Conservation (phyloP, 2,329 filamentous ascomycete genomes). For the Colletotrichum sansevieriae region DNA sequence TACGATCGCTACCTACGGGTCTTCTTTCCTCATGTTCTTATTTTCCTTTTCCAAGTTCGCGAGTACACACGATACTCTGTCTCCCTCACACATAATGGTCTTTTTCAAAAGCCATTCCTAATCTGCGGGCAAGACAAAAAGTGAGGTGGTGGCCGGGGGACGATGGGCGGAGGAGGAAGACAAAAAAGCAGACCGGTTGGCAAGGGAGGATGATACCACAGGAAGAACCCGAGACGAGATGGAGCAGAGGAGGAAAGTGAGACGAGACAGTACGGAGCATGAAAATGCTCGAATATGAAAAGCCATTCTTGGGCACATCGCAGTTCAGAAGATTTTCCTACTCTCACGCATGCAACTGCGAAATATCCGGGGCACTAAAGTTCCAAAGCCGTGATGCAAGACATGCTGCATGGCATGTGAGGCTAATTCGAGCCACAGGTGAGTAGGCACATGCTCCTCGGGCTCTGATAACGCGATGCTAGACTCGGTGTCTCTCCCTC, state of each 20-base stretch:
- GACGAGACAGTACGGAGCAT: slow-evolving; percentile 17
- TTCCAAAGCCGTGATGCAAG: too few species aligned
- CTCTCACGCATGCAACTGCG: not conserved
- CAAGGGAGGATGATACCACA: slow-evolving; percentile 41
- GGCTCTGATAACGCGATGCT: not conserved
- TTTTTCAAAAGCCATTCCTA: slow-evolving; percentile 10
- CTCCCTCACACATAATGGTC: not conserved
- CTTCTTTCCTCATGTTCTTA: not conserved
- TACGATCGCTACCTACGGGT: slow-evolving; percentile 36
- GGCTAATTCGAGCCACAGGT: too few species aligned
- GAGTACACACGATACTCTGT: not conserved
- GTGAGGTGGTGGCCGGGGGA: not conserved
- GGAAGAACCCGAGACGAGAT: slow-evolving; percentile 5
- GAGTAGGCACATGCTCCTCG: too few species aligned
- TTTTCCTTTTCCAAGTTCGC: not conserved
- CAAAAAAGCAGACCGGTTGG: slow-evolving; percentile 10
- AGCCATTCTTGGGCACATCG: slow-evolving; percentile 35
- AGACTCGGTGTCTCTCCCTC: not conserved
- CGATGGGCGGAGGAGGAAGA: not conserved
- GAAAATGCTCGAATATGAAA: slow-evolving; percentile 40
- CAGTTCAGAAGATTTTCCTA: not conserved
- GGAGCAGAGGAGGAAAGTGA: slow-evolving; percentile 11
- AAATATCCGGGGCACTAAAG: too few species aligned
- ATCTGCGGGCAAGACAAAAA: slow-evolving; percentile 29
- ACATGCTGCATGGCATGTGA: too few species aligned